These are phyloP conservation scores for Chlamydomonas applanata DNA, from an alignment of 139 green algal species.

Conservation along the genomic window DNA sequence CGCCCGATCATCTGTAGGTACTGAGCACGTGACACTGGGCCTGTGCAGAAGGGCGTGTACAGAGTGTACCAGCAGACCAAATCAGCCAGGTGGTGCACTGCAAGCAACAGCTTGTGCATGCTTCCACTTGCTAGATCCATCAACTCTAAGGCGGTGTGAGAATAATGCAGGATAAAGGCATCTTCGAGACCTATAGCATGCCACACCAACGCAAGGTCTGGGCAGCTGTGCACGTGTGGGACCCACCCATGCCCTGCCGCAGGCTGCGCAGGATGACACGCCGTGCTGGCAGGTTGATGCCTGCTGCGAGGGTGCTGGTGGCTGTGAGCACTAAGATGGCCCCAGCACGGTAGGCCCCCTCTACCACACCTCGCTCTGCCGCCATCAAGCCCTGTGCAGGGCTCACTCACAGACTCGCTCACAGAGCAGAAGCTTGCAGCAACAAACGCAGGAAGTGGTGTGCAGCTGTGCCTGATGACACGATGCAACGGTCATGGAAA, in stretches of 20 bases:
- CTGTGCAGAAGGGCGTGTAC: too few relatives aligned
- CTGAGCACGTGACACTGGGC: slow-evolving; percentile 38
- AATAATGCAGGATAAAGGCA: too few relatives aligned
- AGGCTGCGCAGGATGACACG: slow-evolving; percentile 72
- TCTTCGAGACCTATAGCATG: too few relatives aligned
- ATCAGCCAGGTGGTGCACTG: neutral
- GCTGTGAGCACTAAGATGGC: slow-evolving; percentile 76
- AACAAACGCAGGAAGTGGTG: too few relatives aligned
- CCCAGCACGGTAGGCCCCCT: slow-evolving; percentile 66
- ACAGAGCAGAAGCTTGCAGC: too few relatives aligned
- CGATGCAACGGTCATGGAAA: too few relatives aligned
- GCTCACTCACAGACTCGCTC: too few relatives aligned
- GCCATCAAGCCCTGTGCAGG: slow-evolving; percentile 30
- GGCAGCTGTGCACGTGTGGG: slow-evolving; percentile 2
- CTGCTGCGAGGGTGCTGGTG: slow-evolving; percentile 87
- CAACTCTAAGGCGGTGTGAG: too few relatives aligned
- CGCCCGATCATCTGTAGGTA: slow-evolving; percentile 77
- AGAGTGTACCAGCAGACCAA: slow-evolving; percentile 40
- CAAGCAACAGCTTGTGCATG: neutral
- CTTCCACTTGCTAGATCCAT: neutral
- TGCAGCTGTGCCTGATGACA: too few relatives aligned
- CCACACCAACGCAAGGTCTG: neutral
- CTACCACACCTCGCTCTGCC: slow-evolving; percentile 49
- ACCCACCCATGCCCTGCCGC: neutral
- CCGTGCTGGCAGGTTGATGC: slow-evolving; percentile 80